These are phyloP conservation scores for Kalaharituber pfeilii DNA, from an alignment of 2,329 filamentous ascomycete genomes.

Conservation along the genomic window DNA sequence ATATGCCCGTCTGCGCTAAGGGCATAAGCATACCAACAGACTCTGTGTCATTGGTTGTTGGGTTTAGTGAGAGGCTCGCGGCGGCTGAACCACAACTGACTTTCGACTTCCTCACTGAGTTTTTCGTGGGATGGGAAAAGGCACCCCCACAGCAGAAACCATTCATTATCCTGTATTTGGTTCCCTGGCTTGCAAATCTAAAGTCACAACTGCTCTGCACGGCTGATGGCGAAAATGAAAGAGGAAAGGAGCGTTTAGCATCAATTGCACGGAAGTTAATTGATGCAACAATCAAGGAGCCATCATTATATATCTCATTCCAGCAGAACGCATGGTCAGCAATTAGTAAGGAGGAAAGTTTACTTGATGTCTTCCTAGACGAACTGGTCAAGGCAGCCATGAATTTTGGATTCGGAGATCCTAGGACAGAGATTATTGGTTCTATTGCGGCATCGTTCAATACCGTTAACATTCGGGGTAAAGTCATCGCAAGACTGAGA, in stretches of 20 bases:
- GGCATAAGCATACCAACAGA: conserved; percentile 43
- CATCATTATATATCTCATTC: conserved; percentile 41
- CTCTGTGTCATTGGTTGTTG: conserved; percentile 45
- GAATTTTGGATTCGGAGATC: conserved; percentile 33
- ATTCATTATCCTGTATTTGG: conserved; percentile 50
- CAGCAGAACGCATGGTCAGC: conserved; percentile 49
- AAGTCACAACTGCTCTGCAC: conserved; percentile 40
- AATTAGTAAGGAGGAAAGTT: conserved; percentile 45
- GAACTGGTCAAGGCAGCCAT: conserved; percentile 48
- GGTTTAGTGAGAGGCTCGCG: conserved; percentile 47
- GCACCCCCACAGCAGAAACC: conserved; percentile 50
- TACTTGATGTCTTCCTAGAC: conserved; percentile 49
- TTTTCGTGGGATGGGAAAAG: conserved; percentile 55
- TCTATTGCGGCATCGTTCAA: conserved; percentile 46
- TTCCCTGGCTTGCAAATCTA: conserved; percentile 48
- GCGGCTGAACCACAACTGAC: conserved; percentile 48
- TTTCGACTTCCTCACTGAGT: conserved; percentile 53
- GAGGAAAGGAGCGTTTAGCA: conserved; percentile 47
- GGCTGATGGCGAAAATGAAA: conserved; percentile 45
- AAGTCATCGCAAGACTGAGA: conserved; percentile 45
- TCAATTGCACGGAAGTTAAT: conserved; percentile 48
- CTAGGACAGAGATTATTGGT: conserved; percentile 44
- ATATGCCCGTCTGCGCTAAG: conserved; percentile 44
- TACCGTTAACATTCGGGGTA: conserved; percentile 47
- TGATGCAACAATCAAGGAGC: conserved; percentile 45